Percentiles rank a stretch among this genome's conserved stretches.
These are phyloP conservation scores for Fusarium sp. DNA, from an alignment of 2,329 filamentous ascomycete genomes.

Conservation along the genomic window DNA sequence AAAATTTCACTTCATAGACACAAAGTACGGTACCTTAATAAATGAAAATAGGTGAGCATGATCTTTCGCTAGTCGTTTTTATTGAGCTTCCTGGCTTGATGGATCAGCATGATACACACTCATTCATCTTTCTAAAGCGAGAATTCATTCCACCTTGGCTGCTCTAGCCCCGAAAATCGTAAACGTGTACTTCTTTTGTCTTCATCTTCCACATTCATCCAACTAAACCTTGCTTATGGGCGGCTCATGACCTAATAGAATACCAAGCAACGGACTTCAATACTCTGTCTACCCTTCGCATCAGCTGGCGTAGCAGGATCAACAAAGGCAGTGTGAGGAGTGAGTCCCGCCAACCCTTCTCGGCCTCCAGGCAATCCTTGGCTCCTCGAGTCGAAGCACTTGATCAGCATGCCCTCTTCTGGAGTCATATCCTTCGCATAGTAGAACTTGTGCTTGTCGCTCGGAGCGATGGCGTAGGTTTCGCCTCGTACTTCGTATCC, in stretches of 20 bases:
- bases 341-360: conserved; percentile 37
- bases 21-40: no score
- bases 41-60: neutral
- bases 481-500: conserved; percentile 42
- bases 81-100: neutral
- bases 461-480: conserved; percentile 36
- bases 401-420: conserved; percentile 46
- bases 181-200: neutral
- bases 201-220: neutral
- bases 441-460: conserved; percentile 40
- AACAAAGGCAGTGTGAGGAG: conserved; percentile 43
- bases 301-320: conserved; percentile 38
- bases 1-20: neutral
- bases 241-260: conserved; percentile 30
- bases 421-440: conserved; percentile 46
- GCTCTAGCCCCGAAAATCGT: neutral
- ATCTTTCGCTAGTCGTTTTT: neutral
- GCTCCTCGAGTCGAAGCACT: conserved; percentile 45
- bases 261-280: conserved; percentile 43
- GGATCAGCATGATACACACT: neutral
- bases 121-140: no score
- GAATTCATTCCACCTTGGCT: neutral
- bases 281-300: conserved; percentile 41
- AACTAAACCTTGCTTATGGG: neutral
- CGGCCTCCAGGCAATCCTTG: conserved; percentile 36